phyloP scores from a whole-genome alignment of 2,329 filamentous ascomycete species.

The Botrytis fragariae region DNA sequence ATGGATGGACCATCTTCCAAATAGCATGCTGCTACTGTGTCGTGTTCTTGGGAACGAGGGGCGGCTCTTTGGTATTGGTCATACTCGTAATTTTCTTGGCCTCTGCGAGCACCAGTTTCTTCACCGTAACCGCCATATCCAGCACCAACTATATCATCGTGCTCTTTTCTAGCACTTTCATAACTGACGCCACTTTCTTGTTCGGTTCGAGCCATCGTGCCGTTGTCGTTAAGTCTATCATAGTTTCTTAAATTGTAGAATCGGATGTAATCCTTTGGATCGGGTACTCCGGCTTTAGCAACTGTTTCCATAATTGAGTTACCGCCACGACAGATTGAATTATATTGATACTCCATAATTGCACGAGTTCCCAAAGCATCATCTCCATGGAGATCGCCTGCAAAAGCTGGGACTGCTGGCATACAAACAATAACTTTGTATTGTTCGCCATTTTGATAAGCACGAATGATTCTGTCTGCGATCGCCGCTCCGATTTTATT shows the following conservation, averaged over 20 bases:
- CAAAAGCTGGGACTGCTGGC: conserved; percentile 77
- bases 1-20: conserved; percentile 77
- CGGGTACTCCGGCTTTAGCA: conserved; percentile 58
- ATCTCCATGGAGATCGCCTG: conserved; percentile 72
- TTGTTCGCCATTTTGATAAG: conserved; percentile 60
- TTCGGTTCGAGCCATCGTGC: conserved; percentile 60
- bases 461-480: conserved; percentile 72
- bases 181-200: conserved; percentile 64
- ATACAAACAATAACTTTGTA: conserved; percentile 78
- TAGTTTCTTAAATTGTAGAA: conserved; percentile 87
- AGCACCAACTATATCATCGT: conserved; percentile 56
- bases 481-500: conserved; percentile 79
- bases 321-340: conserved; percentile 73
- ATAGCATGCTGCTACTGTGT: conserved; percentile 76
- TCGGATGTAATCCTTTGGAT: conserved; percentile 71
- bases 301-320: conserved; percentile 75
- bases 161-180: conserved; percentile 61
- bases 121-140: conserved; percentile 43
- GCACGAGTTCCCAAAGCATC: conserved; percentile 73
- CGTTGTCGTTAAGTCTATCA: conserved; percentile 74
- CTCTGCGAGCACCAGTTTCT: conserved; percentile 38
- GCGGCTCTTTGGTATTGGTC: conserved; percentile 69
- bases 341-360: conserved; percentile 87
- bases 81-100: conserved; percentile 39
- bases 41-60: conserved; percentile 59